Conservation (phyloP, 108 stramenopile species). For the Hondaea fermentalgiana region DNA sequence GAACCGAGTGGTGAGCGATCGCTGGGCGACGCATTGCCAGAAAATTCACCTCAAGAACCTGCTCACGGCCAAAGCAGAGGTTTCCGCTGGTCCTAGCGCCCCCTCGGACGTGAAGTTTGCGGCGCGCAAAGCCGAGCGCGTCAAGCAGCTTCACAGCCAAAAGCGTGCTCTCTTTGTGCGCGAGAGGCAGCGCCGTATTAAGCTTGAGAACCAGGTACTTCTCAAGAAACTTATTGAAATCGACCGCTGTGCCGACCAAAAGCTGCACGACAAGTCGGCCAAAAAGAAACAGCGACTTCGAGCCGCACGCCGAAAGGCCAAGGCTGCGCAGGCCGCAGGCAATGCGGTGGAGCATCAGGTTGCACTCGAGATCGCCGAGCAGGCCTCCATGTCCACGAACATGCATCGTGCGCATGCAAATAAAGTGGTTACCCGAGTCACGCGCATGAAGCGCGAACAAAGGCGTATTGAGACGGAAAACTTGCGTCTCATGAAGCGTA, state of each 20-base stretch:
- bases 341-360: neutral
- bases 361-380: neutral
- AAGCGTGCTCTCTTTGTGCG: neutral
- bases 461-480: neutral
- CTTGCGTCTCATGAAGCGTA: neutral
- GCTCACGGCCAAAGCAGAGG: neutral
- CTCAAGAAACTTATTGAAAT: neutral
- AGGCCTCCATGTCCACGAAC: neutral
- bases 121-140: neutral
- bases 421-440: neutral
- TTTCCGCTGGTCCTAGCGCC: neutral
- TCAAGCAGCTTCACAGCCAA: neutral
- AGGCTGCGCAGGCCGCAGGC: neutral
- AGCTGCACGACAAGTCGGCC: neutral
- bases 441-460: neutral
- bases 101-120: neutral
- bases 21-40: neutral
- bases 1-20: neutral
- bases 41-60: neutral
- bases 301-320: neutral
- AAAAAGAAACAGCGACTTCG: neutral
- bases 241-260: neutral
- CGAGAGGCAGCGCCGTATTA: neutral
- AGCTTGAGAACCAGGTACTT: neutral
- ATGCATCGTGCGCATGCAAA: neutral